These are phyloP conservation scores for Blastobotrys apis DNA, from an alignment of 1,139 yeast genomes.

Conservation along the genomic window DNA sequence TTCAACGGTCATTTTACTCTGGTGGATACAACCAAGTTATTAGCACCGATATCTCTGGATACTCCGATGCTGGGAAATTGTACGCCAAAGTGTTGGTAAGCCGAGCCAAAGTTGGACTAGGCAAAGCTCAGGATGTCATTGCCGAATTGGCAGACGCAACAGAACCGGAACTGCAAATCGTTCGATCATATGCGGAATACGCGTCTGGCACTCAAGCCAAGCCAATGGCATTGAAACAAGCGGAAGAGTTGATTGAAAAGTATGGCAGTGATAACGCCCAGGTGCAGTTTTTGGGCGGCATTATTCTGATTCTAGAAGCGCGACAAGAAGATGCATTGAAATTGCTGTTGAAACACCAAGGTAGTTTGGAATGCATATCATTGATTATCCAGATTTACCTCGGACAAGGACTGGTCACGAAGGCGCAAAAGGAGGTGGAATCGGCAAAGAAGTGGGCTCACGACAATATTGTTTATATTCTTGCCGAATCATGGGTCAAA, in stretches of 20 bases:
- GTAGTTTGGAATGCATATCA: conserved; percentile 37
- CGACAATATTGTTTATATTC: conserved; percentile 63
- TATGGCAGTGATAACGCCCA: conserved; percentile 21
- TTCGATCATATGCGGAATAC: conserved; percentile 25
- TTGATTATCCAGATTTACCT: conserved; percentile 38
- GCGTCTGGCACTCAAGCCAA: conserved; percentile 22
- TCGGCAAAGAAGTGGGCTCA: conserved; percentile 49
- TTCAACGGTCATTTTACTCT: conserved; percentile 40
- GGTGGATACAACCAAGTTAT: conserved; percentile 38
- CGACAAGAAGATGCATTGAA: conserved; percentile 34
- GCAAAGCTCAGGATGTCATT: conserved; percentile 32
- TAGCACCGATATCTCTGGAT: conserved; percentile 26
- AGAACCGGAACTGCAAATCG: conserved; percentile 24
- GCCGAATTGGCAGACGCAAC: conserved; percentile 22
- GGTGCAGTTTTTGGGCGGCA: conserved; percentile 36
- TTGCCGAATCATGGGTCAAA: conserved; percentile 63
- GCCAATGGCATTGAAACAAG: conserved; percentile 12
- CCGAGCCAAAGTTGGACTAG: conserved; percentile 37
- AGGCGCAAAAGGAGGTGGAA: conserved; percentile 34
- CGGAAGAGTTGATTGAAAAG: conserved; percentile 25
- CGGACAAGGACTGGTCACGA: conserved; percentile 32
- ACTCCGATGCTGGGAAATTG: conserved; percentile 24
- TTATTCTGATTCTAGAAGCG: conserved; percentile 31
- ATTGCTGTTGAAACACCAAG: conserved; percentile 31
- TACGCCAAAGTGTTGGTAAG: conserved; percentile 33